Base-by-base conservation (phyloP, 1,284 basidiomycete genomes). In the Trametes hirsuta region DNA sequence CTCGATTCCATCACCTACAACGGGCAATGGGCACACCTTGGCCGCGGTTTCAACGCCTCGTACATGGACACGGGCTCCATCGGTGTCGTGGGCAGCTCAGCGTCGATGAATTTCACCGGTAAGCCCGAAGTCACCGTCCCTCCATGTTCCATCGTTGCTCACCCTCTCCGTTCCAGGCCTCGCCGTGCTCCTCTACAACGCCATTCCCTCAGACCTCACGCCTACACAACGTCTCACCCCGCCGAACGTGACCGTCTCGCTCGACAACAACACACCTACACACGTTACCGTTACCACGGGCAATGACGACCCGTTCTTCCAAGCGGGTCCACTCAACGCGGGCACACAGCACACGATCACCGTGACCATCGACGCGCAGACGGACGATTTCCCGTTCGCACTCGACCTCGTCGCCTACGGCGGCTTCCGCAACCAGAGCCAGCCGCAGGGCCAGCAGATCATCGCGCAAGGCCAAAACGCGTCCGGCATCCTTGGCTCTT, bases 321-420 rank as follows among this genome's bases (percentile, higher is more conserved):
- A 24, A 14, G 22, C 30, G 15, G 24, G 37, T 6, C 40, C 40
- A 14, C 24, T 25, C 9, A 46, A 47, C 36, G 40, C 22, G 4
- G 47, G 34, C 41, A 21, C 34, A 10, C 39, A 25, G 35, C 54
- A 56, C 48, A 49, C 48, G 4, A 30, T 50, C 30, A 50, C 25
- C 9, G 44, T 58, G 42, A 40, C 37, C 40, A 22, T 58, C 6
- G 42, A 18, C 44, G 42, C 37, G 30, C 30, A 40, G 42, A 58
- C 55, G 34, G 49, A 51, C 35, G 48, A 45, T 18, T 58, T 39
- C 22, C 55, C 48, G 11, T 58, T 58, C 50, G 55, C 24, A n/a
- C 55, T 58, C 35, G 55, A 58, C 37, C 12, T 18, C 35, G 12
- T 58, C 36, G 44, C 35, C 21, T 58, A 58, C 34, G 55, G 37